phyloP scores from a whole-genome alignment of 2,329 filamentous ascomycete species.

The Didymella glomerata region DNA sequence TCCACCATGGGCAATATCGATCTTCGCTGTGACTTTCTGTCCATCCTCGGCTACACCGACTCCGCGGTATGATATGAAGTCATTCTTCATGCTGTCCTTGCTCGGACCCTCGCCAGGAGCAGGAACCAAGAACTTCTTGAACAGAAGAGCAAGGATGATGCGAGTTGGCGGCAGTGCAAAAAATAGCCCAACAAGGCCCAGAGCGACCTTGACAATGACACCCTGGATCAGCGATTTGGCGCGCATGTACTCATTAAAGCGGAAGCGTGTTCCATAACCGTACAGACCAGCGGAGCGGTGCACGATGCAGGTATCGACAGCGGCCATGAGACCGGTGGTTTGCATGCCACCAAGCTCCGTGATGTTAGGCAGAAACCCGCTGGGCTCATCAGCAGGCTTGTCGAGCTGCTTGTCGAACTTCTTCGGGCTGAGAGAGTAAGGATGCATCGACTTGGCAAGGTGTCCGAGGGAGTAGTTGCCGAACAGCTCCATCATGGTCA shows the following conservation, averaged over 20 bases:
- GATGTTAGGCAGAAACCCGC: slow-evolving; percentile 58
- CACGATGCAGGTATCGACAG: slow-evolving; percentile 65
- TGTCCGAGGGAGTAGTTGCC: slow-evolving; percentile 58
- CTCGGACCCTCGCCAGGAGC: slow-evolving; percentile 46
- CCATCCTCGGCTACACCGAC: slow-evolving; percentile 66
- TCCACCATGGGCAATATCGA: slow-evolving; percentile 66
- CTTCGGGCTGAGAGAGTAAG: slow-evolving; percentile 61
- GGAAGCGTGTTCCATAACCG: slow-evolving; percentile 65
- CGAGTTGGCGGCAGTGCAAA: slow-evolving; percentile 63
- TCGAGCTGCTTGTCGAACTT: slow-evolving; percentile 45
- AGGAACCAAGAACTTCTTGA: slow-evolving; percentile 43
- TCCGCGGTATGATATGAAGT: slow-evolving; percentile 70
- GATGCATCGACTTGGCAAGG: slow-evolving; percentile 58
- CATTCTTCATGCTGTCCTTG: slow-evolving; percentile 63
- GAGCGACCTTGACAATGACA: slow-evolving; percentile 58
- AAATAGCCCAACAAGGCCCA: slow-evolving; percentile 56
- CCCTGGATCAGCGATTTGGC: slow-evolving; percentile 61
- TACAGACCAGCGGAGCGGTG: slow-evolving; percentile 68
- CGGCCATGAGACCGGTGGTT: slow-evolving; percentile 62
- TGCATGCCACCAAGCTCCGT: slow-evolving; percentile 68
- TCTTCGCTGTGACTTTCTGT: slow-evolving; percentile 64
- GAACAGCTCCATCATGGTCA: slow-evolving; percentile 69
- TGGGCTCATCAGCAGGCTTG: slow-evolving; percentile 42
- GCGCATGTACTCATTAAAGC: slow-evolving; percentile 64
- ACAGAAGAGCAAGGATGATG: slow-evolving; percentile 46